phyloP scores from a whole-genome alignment of 129 eudicot species.

The Chrysanthemum makinoi region DNA sequence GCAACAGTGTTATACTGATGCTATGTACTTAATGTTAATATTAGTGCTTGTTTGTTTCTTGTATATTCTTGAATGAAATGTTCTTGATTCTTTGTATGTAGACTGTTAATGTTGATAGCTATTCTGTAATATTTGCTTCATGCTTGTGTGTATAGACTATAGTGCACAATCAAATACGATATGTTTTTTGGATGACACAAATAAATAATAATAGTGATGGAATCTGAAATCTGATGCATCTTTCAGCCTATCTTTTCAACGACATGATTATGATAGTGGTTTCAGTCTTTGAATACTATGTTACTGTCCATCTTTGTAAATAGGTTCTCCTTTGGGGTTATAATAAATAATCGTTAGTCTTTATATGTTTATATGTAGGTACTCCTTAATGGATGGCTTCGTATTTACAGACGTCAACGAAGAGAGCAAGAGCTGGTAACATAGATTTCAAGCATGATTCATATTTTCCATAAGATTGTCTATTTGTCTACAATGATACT shows the following conservation, averaged over 20 bases:
- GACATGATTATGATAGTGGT: neutral
- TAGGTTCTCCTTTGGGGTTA: neutral
- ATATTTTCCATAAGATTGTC: slow-evolving; percentile 3
- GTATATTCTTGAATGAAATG: slow-evolving; percentile 1
- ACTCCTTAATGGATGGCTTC: slow-evolving; percentile 95
- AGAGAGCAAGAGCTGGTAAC: slow-evolving; percentile 94
- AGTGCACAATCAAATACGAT: neutral
- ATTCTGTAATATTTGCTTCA: neutral
- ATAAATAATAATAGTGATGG: no score
- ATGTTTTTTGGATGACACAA: no score
- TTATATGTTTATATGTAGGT: slow-evolving; percentile 45
- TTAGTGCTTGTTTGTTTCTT: slow-evolving; percentile 4
- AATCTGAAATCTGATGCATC: neutral
- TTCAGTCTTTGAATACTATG: neutral
- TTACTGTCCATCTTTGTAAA: slow-evolving; percentile 1
- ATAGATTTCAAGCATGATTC: neutral
- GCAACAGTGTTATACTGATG: neutral
- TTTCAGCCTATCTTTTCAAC: slow-evolving; percentile 3
- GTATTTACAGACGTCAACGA: slow-evolving; percentile 88
- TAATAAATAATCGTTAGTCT: slow-evolving; percentile 14
- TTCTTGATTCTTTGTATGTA: neutral
- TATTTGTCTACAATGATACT: slow-evolving; percentile 4
- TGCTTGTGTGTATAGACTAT: neutral
- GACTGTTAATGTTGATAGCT: neutral
- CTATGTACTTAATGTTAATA: slow-evolving; percentile 1